A percentile compares a stretch with the other conserved stretches of the same genome.
phyloP scores from a whole-genome alignment of 2,329 filamentous ascomycete species.

The Falciphora oryzae region DNA sequence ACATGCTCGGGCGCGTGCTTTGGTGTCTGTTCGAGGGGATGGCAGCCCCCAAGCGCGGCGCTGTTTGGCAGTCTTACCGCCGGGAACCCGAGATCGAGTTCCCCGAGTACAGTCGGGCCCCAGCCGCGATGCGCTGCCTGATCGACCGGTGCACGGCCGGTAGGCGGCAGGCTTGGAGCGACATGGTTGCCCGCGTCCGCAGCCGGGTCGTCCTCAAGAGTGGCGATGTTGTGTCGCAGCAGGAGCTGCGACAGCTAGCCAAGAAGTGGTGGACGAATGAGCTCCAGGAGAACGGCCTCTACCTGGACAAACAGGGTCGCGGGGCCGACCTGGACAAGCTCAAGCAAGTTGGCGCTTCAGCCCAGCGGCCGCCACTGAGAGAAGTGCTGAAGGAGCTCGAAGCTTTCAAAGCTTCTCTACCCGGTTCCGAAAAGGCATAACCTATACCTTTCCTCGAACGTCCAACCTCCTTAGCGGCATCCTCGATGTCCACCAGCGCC shows the following conservation, averaged over 20 bases:
- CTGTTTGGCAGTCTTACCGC: slow-evolving; percentile 54
- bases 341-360: slow-evolving; percentile 5
- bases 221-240: slow-evolving; percentile 7
- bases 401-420: slow-evolving; percentile 1
- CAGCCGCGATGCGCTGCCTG: slow-evolving; percentile 12
- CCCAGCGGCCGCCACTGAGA: slow-evolving; percentile 7
- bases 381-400: slow-evolving; percentile 8
- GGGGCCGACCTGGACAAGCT: slow-evolving; percentile 10
- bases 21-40: slow-evolving; percentile 60
- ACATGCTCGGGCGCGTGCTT: slow-evolving; percentile 55
- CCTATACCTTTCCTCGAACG: not conserved
- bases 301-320: slow-evolving; percentile 6
- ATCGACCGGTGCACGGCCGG: slow-evolving; percentile 14
- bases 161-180: slow-evolving; percentile 8
- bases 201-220: slow-evolving; percentile 10
- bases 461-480: no score
- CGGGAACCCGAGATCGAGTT: slow-evolving; percentile 53
- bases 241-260: slow-evolving; percentile 5
- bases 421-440: not conserved
- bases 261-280: slow-evolving; percentile 8
- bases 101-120: slow-evolving; percentile 35
- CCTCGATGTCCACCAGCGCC: no score
- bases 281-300: slow-evolving; percentile 8
- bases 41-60: slow-evolving; percentile 49
- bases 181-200: slow-evolving; percentile 5